Conservation (phyloP, 1,284 basidiomycete genomes). For the Fomitopsis pinicola region DNA sequence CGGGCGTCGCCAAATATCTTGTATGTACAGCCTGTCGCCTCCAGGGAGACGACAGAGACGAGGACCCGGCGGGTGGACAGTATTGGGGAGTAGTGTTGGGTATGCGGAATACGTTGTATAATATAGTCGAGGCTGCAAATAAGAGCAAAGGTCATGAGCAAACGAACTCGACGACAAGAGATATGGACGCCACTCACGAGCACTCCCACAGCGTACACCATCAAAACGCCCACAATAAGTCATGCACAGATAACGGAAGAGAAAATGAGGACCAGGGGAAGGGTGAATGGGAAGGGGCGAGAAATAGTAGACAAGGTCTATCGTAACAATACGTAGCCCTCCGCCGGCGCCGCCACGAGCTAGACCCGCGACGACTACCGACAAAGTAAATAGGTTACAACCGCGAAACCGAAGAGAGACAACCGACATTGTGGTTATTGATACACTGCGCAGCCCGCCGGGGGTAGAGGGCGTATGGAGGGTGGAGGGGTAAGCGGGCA, state of each 20-base stretch:
- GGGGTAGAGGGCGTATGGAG: slow-evolving; percentile 7
- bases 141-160: not conserved
- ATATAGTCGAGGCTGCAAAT: slow-evolving; percentile 13
- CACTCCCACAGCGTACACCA: slow-evolving; percentile 23
- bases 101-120: slow-evolving; percentile 16
- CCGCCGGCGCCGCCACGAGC: not conserved
- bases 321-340: slow-evolving; percentile 1
- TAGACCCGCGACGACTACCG: slow-evolving; percentile 10
- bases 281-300: not conserved
- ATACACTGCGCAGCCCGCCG: slow-evolving; percentile 29
- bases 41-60: not conserved
- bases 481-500: not conserved
- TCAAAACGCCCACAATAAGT: slow-evolving; percentile 9
- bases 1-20: slow-evolving; percentile 4
- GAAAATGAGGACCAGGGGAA: not conserved
- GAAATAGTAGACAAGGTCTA: slow-evolving; percentile 14
- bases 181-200: slow-evolving; percentile 15
- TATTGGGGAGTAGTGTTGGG: slow-evolving; percentile 12
- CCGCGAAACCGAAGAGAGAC: slow-evolving; percentile 20
- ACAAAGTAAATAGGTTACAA: slow-evolving; percentile 20
- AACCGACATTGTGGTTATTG: slow-evolving; percentile 24
- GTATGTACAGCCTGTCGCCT: slow-evolving; percentile 5
- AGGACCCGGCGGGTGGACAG: slow-evolving; percentile 1
- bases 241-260: slow-evolving; percentile 4
- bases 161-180: not conserved